Evolutionary conservation across 345 rosid genomes (phyloP).

Genomic region (Cardamine chenopodiifolia): DNA sequence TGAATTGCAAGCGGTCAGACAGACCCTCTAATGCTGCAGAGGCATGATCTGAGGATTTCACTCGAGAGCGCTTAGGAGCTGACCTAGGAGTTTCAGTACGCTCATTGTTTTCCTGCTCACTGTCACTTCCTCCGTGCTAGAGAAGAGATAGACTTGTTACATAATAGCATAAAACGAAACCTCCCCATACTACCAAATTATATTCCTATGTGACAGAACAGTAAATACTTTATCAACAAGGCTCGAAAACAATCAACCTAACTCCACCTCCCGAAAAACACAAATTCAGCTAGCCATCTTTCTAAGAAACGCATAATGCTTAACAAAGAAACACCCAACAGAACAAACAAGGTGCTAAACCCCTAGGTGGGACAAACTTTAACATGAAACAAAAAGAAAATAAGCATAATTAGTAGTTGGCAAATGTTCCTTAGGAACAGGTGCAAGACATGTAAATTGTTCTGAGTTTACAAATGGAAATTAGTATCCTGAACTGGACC

Average conservation of each 20-base stretch:
- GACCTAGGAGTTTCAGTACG: conserved; percentile 48
- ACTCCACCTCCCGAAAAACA: background rate
- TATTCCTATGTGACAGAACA: background rate
- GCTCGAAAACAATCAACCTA: conserved; percentile 2
- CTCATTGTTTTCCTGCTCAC: conserved; percentile 69
- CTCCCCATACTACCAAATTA: conserved; percentile 17
- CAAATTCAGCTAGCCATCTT: conserved; percentile 11
- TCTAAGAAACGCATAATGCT: conserved; percentile 14
- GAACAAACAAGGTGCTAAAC: conserved; percentile 13
- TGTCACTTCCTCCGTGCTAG: conserved; percentile 71
- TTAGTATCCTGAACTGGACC: conserved; percentile 25
- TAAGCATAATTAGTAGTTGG: conserved; percentile 10
- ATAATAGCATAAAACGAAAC: conserved; percentile 16
- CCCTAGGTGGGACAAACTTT: conserved; percentile 10
- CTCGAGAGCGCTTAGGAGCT: conserved; percentile 58
- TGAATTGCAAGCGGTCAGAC: conserved; percentile 68
- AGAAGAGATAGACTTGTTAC: conserved; percentile 27
- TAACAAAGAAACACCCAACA: conserved; percentile 17
- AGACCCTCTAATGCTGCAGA: conserved; percentile 55
- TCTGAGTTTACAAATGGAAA: conserved; percentile 14
- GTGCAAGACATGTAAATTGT: conserved; percentile 15
- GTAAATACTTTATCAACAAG: conserved; percentile 19
- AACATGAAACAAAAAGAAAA: conserved; percentile 3
- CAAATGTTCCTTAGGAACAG: conserved; percentile 12
- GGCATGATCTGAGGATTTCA: conserved; percentile 46